Base-by-base conservation (phyloP, 2,329 filamentous ascomycete species). In the Aspergillus bombycis region DNA sequence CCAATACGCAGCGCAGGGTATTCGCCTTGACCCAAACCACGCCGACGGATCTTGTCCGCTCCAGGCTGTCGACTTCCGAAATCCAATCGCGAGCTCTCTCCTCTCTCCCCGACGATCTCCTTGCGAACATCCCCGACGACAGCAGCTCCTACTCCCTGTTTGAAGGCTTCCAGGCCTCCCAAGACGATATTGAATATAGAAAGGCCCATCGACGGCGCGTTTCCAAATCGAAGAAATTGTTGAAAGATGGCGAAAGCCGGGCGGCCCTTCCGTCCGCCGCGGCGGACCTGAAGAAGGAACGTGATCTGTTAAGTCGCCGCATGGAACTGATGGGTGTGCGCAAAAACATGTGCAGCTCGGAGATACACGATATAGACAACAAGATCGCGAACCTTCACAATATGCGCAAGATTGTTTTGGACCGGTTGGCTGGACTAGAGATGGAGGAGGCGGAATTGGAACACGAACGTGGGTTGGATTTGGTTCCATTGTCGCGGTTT, bases 341-440 rank as follows among this genome's bases (percentile, higher is more conserved):
- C 64, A 99, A 99, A 79, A 97, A 95, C 74, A 97, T 99, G 94
- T 94, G 94, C 70, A 95, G 93, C 72, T 91, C 92, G 67, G 95
- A 99, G 78, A 98, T 99, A 63, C 88, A 89, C 64, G 95, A 99
- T 74, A 97, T 99, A 65, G 95, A 99, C 80, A 94, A 91, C 80
- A 99, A 98, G 79, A 94, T 99, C 67, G 88, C 92, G 65, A 98
- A 98, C 77, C 83, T 99, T 60, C 90, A 93, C 70, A 92, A 88
- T 66, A 97, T 98, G 93, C 90, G 95, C 68, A 91, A 90, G 74
- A 96, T 97, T 65, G 91, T 98, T 53, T 79, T 99, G 62, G 93
- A 97, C 61, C 86, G 95, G 66, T 79, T 99, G 68, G 94, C 94
- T 1, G 88, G 86, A 2, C 81, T 98, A 65, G 95, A 99, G 79